Evolutionary conservation across 208 protist species (phyloP), one percentile per base, ranked within the genome.

Genomic region (Trypanosoma rangeli): DNA sequence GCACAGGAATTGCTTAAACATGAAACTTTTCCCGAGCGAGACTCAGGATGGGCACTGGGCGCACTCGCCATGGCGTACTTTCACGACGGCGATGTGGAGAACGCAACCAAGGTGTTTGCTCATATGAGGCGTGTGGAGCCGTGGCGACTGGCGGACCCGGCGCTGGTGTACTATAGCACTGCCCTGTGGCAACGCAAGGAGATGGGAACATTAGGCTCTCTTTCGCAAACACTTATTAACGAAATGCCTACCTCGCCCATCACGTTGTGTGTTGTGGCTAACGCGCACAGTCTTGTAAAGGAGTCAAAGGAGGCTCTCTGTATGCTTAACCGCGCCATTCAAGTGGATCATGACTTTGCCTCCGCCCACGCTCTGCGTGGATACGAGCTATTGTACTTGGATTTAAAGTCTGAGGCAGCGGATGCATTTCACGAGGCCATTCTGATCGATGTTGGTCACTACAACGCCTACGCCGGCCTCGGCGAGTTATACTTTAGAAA

Each of bases 391-490:
- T 81, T 98, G 24, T 84, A 89, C 29, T 89, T 97, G 39, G 97
- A 99, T 44, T 92, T 97, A 66, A 94, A 94, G 35, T 88, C 94
- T 18, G 97, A 98, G 58, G 96, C 97, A 10, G 65, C 88, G 3
- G 78, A 70, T 2, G 89, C 81, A 20, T 99, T 98, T 86, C 78
- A 94, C 35, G 74, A 76, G 22, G 98, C 98, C 18, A 77, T 99
- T n/a, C 65, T 79, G 5, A 80, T 92, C 31, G 96, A 99, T 76
- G 48, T 66, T 10, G 74, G 88, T 5, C 95, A 98, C 74, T 99
- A 99, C 83, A 98, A 98, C 63, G 96, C 97, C n/a, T 98, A 97
- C 81, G 98, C 98, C 42, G 97, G 98, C 10, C 78, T 99, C 1
- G 98, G 97, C 8, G 87, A 96, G 54, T 87, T 98, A 22, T 95